These are phyloP conservation scores for Saitozyma podzolica DNA, from an alignment of 768 basidiomycete species.

Conservation along the genomic window DNA sequence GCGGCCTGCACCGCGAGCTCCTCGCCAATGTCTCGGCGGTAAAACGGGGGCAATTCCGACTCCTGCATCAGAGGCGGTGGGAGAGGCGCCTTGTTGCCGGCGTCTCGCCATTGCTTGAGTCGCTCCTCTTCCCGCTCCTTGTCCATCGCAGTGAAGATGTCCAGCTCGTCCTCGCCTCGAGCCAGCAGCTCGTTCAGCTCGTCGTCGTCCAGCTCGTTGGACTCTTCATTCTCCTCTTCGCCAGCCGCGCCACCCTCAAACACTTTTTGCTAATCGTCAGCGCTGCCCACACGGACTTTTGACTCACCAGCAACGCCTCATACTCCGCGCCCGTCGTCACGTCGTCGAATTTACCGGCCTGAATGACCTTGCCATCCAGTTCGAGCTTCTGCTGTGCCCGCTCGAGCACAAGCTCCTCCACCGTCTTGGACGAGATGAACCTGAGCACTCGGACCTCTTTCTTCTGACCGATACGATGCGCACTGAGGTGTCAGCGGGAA, in stretches of 20 bases:
- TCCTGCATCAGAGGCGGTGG: slow-evolving; percentile 76
- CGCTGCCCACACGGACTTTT: slow-evolving; percentile 5
- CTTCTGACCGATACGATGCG: slow-evolving; percentile 99
- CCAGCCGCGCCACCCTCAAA: slow-evolving; percentile 53
- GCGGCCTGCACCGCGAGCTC: slow-evolving; percentile 58
- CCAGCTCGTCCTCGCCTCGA: slow-evolving; percentile 74
- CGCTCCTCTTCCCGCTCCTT: slow-evolving; percentile 70
- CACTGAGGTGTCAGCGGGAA: slow-evolving; percentile 51
- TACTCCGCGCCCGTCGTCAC: slow-evolving; percentile 97
- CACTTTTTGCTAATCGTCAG: slow-evolving; percentile 59
- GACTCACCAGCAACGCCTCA: slow-evolving; percentile 82
- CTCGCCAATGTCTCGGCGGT: slow-evolving; percentile 60
- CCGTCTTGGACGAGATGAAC: slow-evolving; percentile 96
- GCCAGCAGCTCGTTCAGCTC: slow-evolving; percentile 92
- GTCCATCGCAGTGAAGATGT: slow-evolving; percentile 80
- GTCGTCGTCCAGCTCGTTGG: slow-evolving; percentile 54
- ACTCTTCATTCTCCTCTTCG: slow-evolving; percentile 53
- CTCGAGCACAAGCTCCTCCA: slow-evolving; percentile 97
- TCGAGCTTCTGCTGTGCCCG: slow-evolving; percentile 94
- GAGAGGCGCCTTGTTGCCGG: slow-evolving; percentile 74
- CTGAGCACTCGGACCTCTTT: slow-evolving; percentile 94
- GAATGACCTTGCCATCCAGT: slow-evolving; percentile 98
- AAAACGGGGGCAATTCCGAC: slow-evolving; percentile 89
- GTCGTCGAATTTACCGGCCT: slow-evolving; percentile 98
- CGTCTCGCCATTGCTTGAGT: slow-evolving; percentile 66